Evolutionary conservation across 768 basidiomycete genomes (phyloP).

Genomic region (Auricularia sp.): DNA sequence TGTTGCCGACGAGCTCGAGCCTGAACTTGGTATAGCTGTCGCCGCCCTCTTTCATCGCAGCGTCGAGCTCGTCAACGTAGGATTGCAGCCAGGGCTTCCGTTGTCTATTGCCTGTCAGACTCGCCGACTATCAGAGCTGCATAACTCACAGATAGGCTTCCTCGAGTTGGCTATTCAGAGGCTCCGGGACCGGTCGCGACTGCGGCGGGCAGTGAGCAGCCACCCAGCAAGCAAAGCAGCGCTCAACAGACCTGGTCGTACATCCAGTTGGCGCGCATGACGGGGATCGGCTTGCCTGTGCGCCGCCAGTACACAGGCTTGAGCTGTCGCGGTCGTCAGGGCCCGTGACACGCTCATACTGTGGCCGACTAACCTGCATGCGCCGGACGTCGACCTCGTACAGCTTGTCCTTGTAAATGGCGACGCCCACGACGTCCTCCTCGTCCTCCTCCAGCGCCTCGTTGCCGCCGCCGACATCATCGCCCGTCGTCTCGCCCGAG

Average conservation of each 20-base stretch:
- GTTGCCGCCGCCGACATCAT: not conserved
- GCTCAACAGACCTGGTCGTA: slow-evolving; percentile 21
- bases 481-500: not conserved
- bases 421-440: slow-evolving; percentile 16
- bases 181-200: slow-evolving; percentile 27
- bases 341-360: not conserved
- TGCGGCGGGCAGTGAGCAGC: slow-evolving; percentile 6
- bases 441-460: slow-evolving; percentile 9
- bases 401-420: slow-evolving; percentile 17
- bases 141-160: slow-evolving; percentile 19
- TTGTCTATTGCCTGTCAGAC: slow-evolving; percentile 5
- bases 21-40: slow-evolving; percentile 31
- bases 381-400: slow-evolving; percentile 20
- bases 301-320: slow-evolving; percentile 33
- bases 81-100: slow-evolving; percentile 28
- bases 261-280: slow-evolving; percentile 31
- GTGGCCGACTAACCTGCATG: slow-evolving; percentile 15
- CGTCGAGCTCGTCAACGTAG: slow-evolving; percentile 28
- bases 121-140: not conserved
- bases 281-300: slow-evolving; percentile 25
- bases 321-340: slow-evolving; percentile 12
- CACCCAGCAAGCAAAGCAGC: not conserved
- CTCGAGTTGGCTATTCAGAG: slow-evolving; percentile 27
- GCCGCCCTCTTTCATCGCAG: slow-evolving; percentile 23
- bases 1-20: slow-evolving; percentile 14